Conservation (phyloP, 192 early-diverging fungal genomes). For the Mortierella antarctica region DNA sequence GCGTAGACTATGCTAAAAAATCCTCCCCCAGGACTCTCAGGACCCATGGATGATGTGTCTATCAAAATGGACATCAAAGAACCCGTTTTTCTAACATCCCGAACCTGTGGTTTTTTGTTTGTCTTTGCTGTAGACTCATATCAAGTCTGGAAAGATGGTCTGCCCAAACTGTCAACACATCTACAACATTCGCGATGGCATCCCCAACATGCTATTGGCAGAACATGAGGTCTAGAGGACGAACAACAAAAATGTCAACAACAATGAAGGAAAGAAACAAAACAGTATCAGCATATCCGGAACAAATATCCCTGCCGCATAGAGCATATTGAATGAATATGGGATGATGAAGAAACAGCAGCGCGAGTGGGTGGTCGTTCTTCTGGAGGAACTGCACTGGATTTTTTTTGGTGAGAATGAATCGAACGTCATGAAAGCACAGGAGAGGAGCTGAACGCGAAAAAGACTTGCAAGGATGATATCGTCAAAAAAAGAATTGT, state of each 20-base stretch:
- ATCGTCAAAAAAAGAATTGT: not conserved
- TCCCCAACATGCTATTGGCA: conserved; percentile 91
- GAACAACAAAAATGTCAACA: not conserved
- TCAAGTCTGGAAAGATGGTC: conserved; percentile 91
- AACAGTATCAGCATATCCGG: not conserved
- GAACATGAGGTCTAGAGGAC: conserved; percentile 78
- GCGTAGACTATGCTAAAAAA: not conserved
- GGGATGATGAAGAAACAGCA: no score
- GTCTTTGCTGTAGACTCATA: conserved; percentile 68
- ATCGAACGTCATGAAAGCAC: no score
- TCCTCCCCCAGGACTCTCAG: not conserved
- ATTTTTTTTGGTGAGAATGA: no score
- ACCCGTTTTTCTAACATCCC: not conserved
- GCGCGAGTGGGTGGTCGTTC: no score
- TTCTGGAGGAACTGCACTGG: no score
- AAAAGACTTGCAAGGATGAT: no score
- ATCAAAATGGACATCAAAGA: not conserved
- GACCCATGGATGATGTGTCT: not conserved
- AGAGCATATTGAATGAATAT: no score
- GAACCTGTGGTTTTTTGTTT: conserved; percentile 1
- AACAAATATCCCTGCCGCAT: not conserved
- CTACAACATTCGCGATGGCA: conserved; percentile 92
- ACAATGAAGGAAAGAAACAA: not conserved
- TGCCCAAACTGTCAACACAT: conserved; percentile 91
- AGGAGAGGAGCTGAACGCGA: no score